Conservation (phyloP, 805 yeast genomes). For the Barnettozyma sucrosica region DNA sequence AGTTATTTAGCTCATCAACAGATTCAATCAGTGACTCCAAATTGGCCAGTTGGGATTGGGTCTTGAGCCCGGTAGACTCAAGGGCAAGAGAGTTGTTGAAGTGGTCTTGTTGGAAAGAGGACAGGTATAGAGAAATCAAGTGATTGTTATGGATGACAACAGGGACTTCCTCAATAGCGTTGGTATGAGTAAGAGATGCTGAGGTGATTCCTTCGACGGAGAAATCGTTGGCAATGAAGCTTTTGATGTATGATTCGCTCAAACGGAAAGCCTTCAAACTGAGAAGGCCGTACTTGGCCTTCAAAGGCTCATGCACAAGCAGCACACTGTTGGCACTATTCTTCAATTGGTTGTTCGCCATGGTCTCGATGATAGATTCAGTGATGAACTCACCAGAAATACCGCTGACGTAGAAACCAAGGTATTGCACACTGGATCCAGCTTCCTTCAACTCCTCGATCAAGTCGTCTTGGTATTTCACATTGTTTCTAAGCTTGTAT, state of each 20-base stretch:
- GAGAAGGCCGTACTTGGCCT: constrained; percentile 55
- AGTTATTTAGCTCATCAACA: constrained; percentile 22
- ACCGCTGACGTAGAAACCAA: constrained; percentile 79
- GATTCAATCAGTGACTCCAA: constrained; percentile 23
- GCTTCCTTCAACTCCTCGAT: constrained; percentile 54
- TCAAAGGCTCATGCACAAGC: constrained; percentile 65
- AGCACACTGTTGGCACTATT: constrained; percentile 48
- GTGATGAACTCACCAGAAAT: constrained; percentile 65
- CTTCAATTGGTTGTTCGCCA: constrained; percentile 57
- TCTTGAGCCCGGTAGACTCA: constrained; percentile 17
- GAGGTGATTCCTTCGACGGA: constrained; percentile 56
- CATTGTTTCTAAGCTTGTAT: constrained; percentile 54
- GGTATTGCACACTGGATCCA: constrained; percentile 61
- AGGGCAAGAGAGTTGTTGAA: constrained; percentile 19
- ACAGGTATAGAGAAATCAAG: constrained; percentile 51
- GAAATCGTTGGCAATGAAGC: constrained; percentile 48
- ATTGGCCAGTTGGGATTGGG: constrained; percentile 15
- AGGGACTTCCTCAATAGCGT: constrained; percentile 68
- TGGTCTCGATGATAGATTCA: constrained; percentile 59
- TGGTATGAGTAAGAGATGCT: constrained; percentile 55
- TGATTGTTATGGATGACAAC: constrained; percentile 61
- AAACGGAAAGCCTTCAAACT: constrained; percentile 66
- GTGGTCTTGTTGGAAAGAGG: constrained; percentile 25
- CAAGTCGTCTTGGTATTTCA: constrained; percentile 63
- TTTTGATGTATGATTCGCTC: constrained; percentile 52